Conservation (phyloP, 2,329 filamentous ascomycete species). For the Chaetomium olivaceum region DNA sequence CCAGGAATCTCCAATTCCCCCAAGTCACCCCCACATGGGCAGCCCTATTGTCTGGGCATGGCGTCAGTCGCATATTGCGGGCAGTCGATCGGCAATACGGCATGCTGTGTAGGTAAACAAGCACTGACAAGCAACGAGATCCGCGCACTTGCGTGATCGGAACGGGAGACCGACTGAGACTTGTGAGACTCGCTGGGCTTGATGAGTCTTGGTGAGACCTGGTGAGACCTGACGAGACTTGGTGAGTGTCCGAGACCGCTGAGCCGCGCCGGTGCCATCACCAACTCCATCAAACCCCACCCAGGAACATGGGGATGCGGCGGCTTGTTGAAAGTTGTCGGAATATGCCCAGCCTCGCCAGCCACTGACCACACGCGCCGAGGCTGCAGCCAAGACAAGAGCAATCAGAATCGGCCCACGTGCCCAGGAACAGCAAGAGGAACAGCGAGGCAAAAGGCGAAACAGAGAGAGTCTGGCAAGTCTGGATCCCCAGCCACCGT, state of each 20-base stretch:
- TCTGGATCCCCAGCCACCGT: not conserved
- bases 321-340: not conserved
- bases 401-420: conserved; percentile 5
- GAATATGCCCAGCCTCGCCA: not conserved
- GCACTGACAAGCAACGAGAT: not conserved
- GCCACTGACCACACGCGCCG: not conserved
- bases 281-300: not conserved
- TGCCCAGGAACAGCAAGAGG: not conserved
- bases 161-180: not conserved
- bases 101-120: not conserved
- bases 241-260: not conserved
- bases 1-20: not conserved
- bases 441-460: not conserved
- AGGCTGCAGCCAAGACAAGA: conserved; percentile 6
- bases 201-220: not conserved
- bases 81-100: not conserved
- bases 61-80: not conserved
- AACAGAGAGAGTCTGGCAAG: not conserved
- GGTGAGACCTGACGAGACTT: no score
- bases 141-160: not conserved
- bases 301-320: not conserved
- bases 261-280: not conserved
- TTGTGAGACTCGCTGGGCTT: not conserved
- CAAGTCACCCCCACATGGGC: not conserved
- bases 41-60: not conserved